Percentiles rank a stretch among this genome's conserved stretches.
Conservation (phyloP, 129 eudicot genomes). For the Pulicaria dysenterica region DNA sequence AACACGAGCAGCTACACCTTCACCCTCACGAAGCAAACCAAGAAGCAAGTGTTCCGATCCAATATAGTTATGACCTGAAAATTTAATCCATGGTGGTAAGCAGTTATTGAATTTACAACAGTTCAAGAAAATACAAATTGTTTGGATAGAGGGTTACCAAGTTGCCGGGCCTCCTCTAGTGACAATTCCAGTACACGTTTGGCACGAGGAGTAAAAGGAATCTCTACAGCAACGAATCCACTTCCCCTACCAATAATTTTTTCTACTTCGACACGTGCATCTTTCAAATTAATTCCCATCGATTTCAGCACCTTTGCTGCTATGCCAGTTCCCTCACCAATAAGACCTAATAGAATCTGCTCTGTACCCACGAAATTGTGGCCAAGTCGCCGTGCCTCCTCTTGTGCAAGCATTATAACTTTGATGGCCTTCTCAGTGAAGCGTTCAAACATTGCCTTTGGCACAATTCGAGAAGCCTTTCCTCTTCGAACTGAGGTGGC, state of each 20-base stretch:
- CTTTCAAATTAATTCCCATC: slow-evolving; percentile 93
- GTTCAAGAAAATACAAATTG: not conserved
- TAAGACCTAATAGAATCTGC: slow-evolving; percentile 85
- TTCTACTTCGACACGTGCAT: slow-evolving; percentile 92
- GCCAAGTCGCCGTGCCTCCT: slow-evolving; percentile 88
- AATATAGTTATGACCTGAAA: slow-evolving; percentile 84
- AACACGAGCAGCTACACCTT: slow-evolving; percentile 96
- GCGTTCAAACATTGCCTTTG: slow-evolving; percentile 86
- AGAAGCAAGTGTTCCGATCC: slow-evolving; percentile 90
- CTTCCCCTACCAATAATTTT: slow-evolving; percentile 89
- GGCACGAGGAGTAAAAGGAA: slow-evolving; percentile 95
- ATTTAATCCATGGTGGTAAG: slow-evolving; percentile 5
- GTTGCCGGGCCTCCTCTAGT: slow-evolving; percentile 92
- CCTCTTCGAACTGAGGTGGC: slow-evolving; percentile 54
- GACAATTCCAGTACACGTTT: slow-evolving; percentile 92
- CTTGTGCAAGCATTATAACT: slow-evolving; percentile 98
- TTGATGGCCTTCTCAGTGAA: slow-evolving; percentile 92
- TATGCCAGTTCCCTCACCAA: slow-evolving; percentile 93
- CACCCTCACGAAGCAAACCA: slow-evolving; percentile 96
- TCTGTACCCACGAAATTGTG: slow-evolving; percentile 92
- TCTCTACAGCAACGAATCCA: slow-evolving; percentile 89
- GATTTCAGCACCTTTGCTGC: slow-evolving; percentile 96
- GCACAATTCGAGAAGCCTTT: slow-evolving; percentile 48
- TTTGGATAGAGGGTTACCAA: slow-evolving; percentile 50
- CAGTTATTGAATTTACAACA: too few relatives aligned